A percentile compares a stretch with the other conserved stretches of the same genome.
These are phyloP conservation scores for Calonectria pseudoturangicola DNA, from an alignment of 2,329 filamentous ascomycete species.

Conservation along the genomic window DNA sequence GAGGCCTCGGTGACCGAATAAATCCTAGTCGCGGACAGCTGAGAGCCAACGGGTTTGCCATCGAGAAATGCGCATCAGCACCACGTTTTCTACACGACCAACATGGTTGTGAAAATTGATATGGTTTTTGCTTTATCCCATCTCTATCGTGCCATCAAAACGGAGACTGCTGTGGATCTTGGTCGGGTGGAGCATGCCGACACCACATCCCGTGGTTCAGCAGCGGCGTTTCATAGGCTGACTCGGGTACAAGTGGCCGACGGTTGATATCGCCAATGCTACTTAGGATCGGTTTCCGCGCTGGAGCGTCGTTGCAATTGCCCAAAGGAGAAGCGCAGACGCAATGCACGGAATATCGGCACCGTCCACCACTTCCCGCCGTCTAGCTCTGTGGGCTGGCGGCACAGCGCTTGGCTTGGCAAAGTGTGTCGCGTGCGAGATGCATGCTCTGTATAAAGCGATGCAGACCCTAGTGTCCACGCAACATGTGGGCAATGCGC, in stretches of 20 bases:
- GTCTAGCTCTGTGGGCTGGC: constrained; percentile 5
- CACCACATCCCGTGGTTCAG: constrained; percentile 15
- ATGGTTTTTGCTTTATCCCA: constrained; percentile 7
- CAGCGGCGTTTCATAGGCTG: constrained; percentile 20
- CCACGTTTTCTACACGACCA: constrained; percentile 2
- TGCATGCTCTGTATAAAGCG: constrained; percentile 28
- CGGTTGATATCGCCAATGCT: background rate
- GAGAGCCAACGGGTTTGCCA: background rate
- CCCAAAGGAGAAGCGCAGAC: constrained; percentile 3
- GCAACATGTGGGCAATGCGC: constrained; percentile 3
- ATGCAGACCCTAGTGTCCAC: constrained; percentile 1
- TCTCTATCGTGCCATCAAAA: constrained; percentile 12
- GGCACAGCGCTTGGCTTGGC: constrained; percentile 5
- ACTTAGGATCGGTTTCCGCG: background rate
- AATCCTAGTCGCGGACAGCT: background rate
- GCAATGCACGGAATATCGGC: constrained; percentile 32
- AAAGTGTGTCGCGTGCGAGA: constrained; percentile 22
- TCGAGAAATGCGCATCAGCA: background rate
- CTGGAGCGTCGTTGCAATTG: constrained; percentile 16
- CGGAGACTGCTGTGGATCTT: constrained; percentile 23
- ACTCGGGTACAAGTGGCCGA: constrained; percentile 31
- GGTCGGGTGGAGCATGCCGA: constrained; percentile 12
- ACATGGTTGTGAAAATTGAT: constrained; percentile 4
- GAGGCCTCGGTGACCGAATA: background rate
- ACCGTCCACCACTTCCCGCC: constrained; percentile 11